A percentile compares a stretch with the other conserved stretches of the same genome.
Evolutionary conservation across 208 protist species (phyloP).

Genomic region (Trypanosoma scelopori): DNA sequence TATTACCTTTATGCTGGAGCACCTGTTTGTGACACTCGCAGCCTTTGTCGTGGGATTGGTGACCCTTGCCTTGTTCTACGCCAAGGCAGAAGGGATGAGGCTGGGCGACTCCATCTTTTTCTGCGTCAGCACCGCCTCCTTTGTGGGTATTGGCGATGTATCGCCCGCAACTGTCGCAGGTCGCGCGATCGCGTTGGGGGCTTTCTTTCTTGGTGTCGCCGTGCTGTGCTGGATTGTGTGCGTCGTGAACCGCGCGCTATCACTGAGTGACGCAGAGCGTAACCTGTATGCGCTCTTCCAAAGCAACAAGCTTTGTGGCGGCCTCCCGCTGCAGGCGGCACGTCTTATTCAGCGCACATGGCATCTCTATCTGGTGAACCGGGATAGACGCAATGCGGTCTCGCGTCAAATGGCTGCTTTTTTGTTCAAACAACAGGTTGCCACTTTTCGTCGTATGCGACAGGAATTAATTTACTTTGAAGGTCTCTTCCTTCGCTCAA

Average conservation of each 20-base stretch:
- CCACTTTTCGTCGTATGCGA: conserved; percentile 49
- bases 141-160: conserved; percentile 61
- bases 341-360: conserved; percentile 67
- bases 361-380: conserved; percentile 51
- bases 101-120: conserved; percentile 59
- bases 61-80: conserved; percentile 50
- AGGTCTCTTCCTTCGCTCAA: conserved; percentile 46
- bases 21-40: too few relatives aligned
- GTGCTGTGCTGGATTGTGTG: conserved; percentile 50
- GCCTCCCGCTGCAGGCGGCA: conserved; percentile 55
- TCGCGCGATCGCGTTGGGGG: conserved; percentile 46
- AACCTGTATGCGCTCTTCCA: conserved; percentile 65
- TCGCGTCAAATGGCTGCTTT: conserved; percentile 57
- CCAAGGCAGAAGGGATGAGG: conserved; percentile 39
- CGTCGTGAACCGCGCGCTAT: conserved; percentile 39
- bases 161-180: conserved; percentile 43
- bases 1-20: too few relatives aligned
- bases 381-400: conserved; percentile 33
- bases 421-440: too few relatives aligned
- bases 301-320: conserved; percentile 56
- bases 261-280: conserved; percentile 42
- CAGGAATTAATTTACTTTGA: conserved; percentile 37
- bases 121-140: conserved; percentile 45
- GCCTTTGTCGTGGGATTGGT: neutral
- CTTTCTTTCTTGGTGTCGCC: conserved; percentile 45